phyloP scores from a whole-genome alignment of 2,329 filamentous ascomycete genomes.

The Microthyrium microscopicum region DNA sequence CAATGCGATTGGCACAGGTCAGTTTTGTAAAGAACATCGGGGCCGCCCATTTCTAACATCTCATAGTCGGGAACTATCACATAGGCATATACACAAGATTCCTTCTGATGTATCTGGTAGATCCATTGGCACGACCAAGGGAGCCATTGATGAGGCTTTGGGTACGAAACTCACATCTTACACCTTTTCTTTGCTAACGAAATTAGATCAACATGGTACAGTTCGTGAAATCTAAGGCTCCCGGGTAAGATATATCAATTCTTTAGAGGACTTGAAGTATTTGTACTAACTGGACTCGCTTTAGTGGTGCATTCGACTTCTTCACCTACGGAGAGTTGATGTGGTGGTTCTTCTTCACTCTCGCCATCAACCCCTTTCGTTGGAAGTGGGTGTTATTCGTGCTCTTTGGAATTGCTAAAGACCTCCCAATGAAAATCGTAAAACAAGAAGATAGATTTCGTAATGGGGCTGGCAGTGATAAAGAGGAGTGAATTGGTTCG shows the following conservation, averaged over 20 bases:
- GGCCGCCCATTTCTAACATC: no score
- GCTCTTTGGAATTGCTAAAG: conserved; percentile 55
- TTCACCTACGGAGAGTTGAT: conserved; percentile 75
- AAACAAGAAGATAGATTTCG: conserved; percentile 45
- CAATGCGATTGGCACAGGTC: conserved; percentile 60
- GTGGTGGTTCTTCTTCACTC: conserved; percentile 73
- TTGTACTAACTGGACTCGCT: background rate
- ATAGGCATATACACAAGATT: conserved; percentile 82
- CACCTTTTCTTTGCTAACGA: no score
- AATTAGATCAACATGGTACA: conserved; percentile 71
- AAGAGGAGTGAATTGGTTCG: no score
- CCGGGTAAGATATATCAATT: conserved; percentile 29
- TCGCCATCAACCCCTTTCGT: conserved; percentile 65
- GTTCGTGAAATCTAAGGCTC: conserved; percentile 50
- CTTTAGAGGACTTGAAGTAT: background rate
- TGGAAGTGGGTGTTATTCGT: conserved; percentile 87
- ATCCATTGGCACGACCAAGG: conserved; percentile 57
- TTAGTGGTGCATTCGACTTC: conserved; percentile 64
- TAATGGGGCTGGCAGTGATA: no score
- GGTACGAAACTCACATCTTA: no score
- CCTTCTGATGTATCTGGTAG: conserved; percentile 69
- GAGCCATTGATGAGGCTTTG: conserved; percentile 65
- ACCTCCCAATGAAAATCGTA: conserved; percentile 50
- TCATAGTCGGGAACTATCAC: conserved; percentile 79
- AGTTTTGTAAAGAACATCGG: no score